Conservation (phyloP, 1,139 yeast genomes). For the Scheffersomyces illinoinensis region DNA sequence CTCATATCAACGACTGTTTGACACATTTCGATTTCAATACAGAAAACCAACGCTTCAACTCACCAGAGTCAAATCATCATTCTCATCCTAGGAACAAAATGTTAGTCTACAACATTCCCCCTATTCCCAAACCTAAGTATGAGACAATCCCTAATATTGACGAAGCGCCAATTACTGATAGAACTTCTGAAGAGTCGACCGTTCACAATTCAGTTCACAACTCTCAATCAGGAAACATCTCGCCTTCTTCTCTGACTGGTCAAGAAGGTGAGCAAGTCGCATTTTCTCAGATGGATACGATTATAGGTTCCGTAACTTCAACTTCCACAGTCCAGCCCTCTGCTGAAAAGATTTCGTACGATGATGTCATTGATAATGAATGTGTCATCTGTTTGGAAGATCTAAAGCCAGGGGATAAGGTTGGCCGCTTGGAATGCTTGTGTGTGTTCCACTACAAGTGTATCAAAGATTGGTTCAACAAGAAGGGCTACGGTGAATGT, state of each 20-base stretch:
- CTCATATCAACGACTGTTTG: constrained; percentile 72
- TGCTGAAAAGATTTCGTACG: constrained; percentile 20
- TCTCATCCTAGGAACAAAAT: constrained; percentile 63
- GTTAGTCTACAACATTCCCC: constrained; percentile 76
- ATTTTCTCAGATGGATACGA: constrained; percentile 2
- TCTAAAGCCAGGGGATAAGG: constrained; percentile 79
- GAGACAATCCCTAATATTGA: constrained; percentile 30
- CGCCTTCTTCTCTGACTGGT: neutral
- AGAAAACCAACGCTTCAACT: constrained; percentile 43
- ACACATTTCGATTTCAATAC: constrained; percentile 66
- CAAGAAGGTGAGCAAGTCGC: neutral
- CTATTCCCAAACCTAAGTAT: constrained; percentile 48
- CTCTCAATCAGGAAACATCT: neutral
- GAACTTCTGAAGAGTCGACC: constrained; percentile 9
- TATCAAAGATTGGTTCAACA: constrained; percentile 85
- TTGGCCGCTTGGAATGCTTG: constrained; percentile 89
- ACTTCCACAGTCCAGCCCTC: constrained; percentile 21
- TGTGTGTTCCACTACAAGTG: constrained; percentile 93
- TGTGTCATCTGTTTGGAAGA: constrained; percentile 95
- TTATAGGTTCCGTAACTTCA: constrained; percentile 27
- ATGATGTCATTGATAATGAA: constrained; percentile 54
- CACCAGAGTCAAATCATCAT: constrained; percentile 31
- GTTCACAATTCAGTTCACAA: neutral
- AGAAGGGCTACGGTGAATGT: constrained; percentile 83
- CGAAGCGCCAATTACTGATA: constrained; percentile 10